Conservation (phyloP, 2,329 filamentous ascomycete genomes). For the Penicillium sp. region DNA sequence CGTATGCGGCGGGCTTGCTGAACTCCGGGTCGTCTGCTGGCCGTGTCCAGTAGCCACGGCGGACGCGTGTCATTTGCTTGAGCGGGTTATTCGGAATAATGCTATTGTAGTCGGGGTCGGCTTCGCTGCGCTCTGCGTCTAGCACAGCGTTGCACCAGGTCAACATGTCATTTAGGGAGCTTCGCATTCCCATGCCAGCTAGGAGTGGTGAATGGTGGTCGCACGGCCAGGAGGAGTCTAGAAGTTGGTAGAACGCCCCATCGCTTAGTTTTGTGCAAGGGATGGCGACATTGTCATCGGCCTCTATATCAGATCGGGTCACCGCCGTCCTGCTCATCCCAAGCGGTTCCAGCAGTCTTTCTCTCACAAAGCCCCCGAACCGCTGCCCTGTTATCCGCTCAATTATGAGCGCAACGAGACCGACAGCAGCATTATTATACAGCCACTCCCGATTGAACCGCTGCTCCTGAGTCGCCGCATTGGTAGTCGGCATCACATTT, state of each 20-base stretch:
- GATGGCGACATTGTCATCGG: conserved; percentile 12
- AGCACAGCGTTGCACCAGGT: conserved; percentile 29
- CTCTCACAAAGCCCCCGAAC: conserved; percentile 30
- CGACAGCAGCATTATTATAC: conserved; percentile 35
- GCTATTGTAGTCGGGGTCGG: not conserved
- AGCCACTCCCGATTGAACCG: conserved; percentile 2
- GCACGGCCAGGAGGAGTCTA: conserved; percentile 16
- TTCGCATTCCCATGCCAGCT: conserved; percentile 25
- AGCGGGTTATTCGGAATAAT: conserved; percentile 19
- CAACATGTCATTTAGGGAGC: conserved; percentile 30
- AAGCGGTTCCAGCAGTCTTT: conserved; percentile 30
- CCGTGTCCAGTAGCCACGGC: conserved; percentile 25
- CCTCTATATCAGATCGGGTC: conserved; percentile 4
- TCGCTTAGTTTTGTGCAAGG: not conserved
- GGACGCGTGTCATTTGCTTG: conserved; percentile 24
- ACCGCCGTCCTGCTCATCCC: conserved; percentile 30
- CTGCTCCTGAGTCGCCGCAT: not conserved
- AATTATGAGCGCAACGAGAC: conserved; percentile 28
- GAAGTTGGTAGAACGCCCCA: not conserved
- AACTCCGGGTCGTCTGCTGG: conserved; percentile 19
- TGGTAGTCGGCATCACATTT: not conserved
- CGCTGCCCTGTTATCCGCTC: conserved; percentile 26
- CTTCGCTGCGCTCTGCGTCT: conserved; percentile 22
- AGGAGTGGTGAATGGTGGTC: conserved; percentile 22
- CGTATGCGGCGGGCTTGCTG: conserved; percentile 25